These are phyloP conservation scores for Pseudopithomyces maydicus DNA, from an alignment of 2,329 filamentous ascomycete species.

Conservation along the genomic window DNA sequence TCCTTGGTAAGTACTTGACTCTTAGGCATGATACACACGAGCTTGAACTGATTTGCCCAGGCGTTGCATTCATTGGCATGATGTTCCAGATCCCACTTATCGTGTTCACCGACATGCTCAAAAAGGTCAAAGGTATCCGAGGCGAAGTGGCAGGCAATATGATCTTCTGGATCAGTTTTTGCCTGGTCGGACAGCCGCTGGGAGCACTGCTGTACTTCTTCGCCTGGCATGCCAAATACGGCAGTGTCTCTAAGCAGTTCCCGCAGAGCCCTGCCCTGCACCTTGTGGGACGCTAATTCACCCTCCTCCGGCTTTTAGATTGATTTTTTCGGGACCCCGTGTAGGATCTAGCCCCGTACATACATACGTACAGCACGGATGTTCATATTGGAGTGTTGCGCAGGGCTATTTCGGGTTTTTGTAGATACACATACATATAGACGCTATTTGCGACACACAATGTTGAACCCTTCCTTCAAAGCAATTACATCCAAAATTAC, in stretches of 20 bases:
- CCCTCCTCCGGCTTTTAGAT: not conserved
- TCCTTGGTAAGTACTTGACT: slow-evolving; percentile 66
- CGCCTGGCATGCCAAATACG: slow-evolving; percentile 97
- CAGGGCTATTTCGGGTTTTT: no score
- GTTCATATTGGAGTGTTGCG: no score
- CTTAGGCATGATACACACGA: not conserved
- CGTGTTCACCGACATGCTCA: slow-evolving; percentile 74
- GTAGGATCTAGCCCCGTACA: not conserved
- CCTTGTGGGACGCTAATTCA: slow-evolving; percentile 25
- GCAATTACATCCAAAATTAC: no score
- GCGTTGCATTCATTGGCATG: slow-evolving; percentile 94
- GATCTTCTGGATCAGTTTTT: slow-evolving; percentile 97
- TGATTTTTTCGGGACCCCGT: not conserved
- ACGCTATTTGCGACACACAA: no score
- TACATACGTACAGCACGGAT: not conserved
- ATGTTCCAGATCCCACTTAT: slow-evolving; percentile 91
- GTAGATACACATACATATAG: no score
- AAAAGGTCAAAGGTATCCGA: slow-evolving; percentile 75
- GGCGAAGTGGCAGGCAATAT: slow-evolving; percentile 86
- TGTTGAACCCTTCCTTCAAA: no score
- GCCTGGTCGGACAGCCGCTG: slow-evolving; percentile 90
- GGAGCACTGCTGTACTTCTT: slow-evolving; percentile 95
- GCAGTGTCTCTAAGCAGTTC: slow-evolving; percentile 66
- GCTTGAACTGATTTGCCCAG: slow-evolving; percentile 49
- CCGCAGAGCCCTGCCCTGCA: slow-evolving; percentile 28